Evolutionary conservation across 2,329 filamentous ascomycete species (phyloP).

Genomic region (Zasmidium angulare): DNA sequence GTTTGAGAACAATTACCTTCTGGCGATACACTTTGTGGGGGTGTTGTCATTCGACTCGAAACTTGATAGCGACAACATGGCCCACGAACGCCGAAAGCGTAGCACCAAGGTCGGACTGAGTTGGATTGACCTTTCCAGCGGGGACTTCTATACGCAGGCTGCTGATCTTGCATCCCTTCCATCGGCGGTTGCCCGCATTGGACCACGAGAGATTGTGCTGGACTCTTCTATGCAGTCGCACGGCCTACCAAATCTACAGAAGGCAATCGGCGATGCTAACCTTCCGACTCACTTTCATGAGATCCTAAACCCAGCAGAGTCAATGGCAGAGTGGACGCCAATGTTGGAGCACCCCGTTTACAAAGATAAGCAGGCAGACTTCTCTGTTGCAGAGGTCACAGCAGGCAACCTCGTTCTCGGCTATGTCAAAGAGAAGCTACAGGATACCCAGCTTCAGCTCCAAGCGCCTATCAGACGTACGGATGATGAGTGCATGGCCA

Average conservation of each 20-base stretch:
- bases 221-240: slow-evolving; percentile 57
- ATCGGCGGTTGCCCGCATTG: slow-evolving; percentile 79
- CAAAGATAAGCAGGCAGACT: slow-evolving; percentile 51
- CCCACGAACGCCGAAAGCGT: slow-evolving; percentile 36
- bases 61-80: slow-evolving; percentile 23
- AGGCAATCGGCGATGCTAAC: slow-evolving; percentile 43
- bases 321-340: slow-evolving; percentile 65
- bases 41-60: slow-evolving; percentile 8
- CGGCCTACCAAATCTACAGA: slow-evolving; percentile 25
- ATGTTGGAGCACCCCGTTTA: slow-evolving; percentile 76
- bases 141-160: slow-evolving; percentile 84
- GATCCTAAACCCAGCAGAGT: slow-evolving; percentile 42
- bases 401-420: slow-evolving; percentile 80
- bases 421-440: slow-evolving; percentile 78
- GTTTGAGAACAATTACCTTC: slow-evolving; percentile 87
- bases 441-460: slow-evolving; percentile 75
- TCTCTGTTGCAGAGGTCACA: slow-evolving; percentile 67
- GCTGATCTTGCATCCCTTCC: slow-evolving; percentile 69
- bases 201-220: slow-evolving; percentile 80
- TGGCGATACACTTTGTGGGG: slow-evolving; percentile 68
- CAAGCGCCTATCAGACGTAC: slow-evolving; percentile 77
- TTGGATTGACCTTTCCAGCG: slow-evolving; percentile 94
- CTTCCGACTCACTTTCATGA: slow-evolving; percentile 73
- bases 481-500: slow-evolving; percentile 75
- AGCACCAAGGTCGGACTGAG: slow-evolving; percentile 67